Base-by-base conservation (phyloP, 495 filamentous ascomycete genomes). In the Achaetomiella virescens region DNA sequence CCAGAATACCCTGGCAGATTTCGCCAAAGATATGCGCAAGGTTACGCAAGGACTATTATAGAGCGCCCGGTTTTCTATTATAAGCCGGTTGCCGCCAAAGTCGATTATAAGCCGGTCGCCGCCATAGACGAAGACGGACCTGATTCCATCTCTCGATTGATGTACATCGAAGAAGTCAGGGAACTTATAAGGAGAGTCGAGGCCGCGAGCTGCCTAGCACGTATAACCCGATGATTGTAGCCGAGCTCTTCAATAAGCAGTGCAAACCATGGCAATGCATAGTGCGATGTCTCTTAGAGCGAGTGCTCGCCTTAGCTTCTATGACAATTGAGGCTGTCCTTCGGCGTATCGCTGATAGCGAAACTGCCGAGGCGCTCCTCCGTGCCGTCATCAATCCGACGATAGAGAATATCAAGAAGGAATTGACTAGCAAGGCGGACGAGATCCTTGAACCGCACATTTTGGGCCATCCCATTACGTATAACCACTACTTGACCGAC, bases 171-270 rank as follows among this genome's bases (percentile, higher is more conserved):
- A 6, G 22, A 48, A 15, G 45, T 56, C 36, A 41, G 22, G 24
- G 24, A 43, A 11, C 17, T 56, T 2, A 48, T 56, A 36, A 7
- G 37, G 25, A 43, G 18, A 56, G 17, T 11, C 35, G 54, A n/a
- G 45, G 54, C 12, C 35, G 54, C 3, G 54, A 56, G 25, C 37
- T 56, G 1, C 54, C 54, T 4, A 45, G 54, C 22, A 56, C 54
- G n/a, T 56, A 49, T 15, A 56, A 56, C 25, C 45, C 54, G 0
- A 15, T 56, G 8, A 56, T 56, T 9, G 54, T 56, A 2, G 35
- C 54, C 42, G 54, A 56, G 44, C 54, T 56, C 2, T 56, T 49
- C 27, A 35, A n/a, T 17, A 31, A 42, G 35, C 54, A 56, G 36
- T 48, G 35, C 35, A 48, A 43, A 12, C 54, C 54, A 3, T 56